Percentiles rank a stretch among this genome's conserved stretches.
Conservation (phyloP, 2,329 filamentous ascomycete genomes). For the Epichloe coenophiala region DNA sequence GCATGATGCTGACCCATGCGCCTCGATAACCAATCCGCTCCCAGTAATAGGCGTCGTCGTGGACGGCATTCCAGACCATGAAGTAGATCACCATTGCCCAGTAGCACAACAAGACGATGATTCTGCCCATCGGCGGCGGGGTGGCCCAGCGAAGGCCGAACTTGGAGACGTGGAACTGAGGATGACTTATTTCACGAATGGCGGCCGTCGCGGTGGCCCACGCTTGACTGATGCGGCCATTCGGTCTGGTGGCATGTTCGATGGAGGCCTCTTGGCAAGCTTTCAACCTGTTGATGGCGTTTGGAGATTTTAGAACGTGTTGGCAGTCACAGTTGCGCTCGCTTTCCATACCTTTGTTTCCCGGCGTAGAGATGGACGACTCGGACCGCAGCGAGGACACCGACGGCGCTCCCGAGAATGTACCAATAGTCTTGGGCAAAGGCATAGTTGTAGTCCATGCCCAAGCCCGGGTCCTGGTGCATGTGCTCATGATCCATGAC, state of each 20-base stretch:
- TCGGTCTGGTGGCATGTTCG: constrained; percentile 38
- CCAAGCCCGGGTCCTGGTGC: constrained; percentile 20
- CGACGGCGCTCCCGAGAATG: constrained; percentile 36
- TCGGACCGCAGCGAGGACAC: constrained; percentile 26
- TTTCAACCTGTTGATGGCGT: constrained; percentile 27
- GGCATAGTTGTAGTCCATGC: constrained; percentile 31
- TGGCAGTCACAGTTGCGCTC: neutral
- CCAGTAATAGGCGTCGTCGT: constrained; percentile 42
- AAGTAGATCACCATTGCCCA: constrained; percentile 46
- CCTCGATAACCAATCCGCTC: constrained; percentile 56
- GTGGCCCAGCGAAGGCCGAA: constrained; percentile 40
- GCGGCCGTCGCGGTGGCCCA: constrained; percentile 49
- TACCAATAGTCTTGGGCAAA: constrained; percentile 48
- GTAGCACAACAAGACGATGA: constrained; percentile 40
- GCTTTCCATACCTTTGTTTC: constrained; percentile 23
- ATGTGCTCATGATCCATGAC: constrained; percentile 20
- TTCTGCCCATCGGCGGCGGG: constrained; percentile 43
- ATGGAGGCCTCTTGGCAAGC: constrained; percentile 28
- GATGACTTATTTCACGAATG: constrained; percentile 40
- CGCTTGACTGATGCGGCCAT: constrained; percentile 28
- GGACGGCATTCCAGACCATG: constrained; percentile 35
- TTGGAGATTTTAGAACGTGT: neutral
- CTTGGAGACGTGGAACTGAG: constrained; percentile 35
- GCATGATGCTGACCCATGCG: constrained; percentile 51
- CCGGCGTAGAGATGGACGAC: constrained; percentile 29